Conservation (phyloP, 805 yeast genomes). For the Kurtzmaniella fragi region DNA sequence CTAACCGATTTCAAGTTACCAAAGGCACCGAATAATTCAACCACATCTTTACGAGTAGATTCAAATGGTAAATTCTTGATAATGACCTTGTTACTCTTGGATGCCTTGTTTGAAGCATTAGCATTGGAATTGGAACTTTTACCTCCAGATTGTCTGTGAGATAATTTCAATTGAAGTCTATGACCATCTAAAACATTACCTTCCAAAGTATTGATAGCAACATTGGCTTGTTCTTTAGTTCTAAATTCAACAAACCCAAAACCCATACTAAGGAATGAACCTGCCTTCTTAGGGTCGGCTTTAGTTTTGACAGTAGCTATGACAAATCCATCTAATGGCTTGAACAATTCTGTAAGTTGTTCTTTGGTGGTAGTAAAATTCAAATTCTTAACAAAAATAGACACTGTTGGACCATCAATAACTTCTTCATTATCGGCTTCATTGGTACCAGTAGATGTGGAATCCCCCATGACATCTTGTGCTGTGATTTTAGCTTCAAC, state of each 20-base stretch:
- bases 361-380: conserved; percentile 72
- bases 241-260: conserved; percentile 93
- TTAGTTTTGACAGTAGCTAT: conserved; percentile 81
- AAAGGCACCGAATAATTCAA: conserved; percentile 87
- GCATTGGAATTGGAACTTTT: conserved; percentile 15
- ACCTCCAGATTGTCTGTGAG: conserved; percentile 62
- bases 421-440: conserved; percentile 33
- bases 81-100: conserved; percentile 69
- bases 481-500: conserved; percentile 44
- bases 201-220: conserved; percentile 69
- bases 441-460: conserved; percentile 4
- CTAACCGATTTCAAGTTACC: conserved; percentile 93
- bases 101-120: conserved; percentile 22
- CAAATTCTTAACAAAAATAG: conserved; percentile 87
- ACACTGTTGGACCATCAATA: conserved; percentile 70
- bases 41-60: conserved; percentile 88
- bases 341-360: conserved; percentile 58
- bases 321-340: conserved; percentile 70
- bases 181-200: conserved; percentile 85
- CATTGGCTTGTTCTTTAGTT: conserved; percentile 70
- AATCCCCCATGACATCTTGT: conserved; percentile 37
- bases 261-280: conserved; percentile 84
- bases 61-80: conserved; percentile 97
- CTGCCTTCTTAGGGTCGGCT: conserved; percentile 74
- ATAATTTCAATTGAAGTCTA: conserved; percentile 79